Evolutionary conservation across 1,284 basidiomycete genomes (phyloP), one percentile per base, ranked within the genome.

Genomic region (Moesziomyces aphidis): DNA sequence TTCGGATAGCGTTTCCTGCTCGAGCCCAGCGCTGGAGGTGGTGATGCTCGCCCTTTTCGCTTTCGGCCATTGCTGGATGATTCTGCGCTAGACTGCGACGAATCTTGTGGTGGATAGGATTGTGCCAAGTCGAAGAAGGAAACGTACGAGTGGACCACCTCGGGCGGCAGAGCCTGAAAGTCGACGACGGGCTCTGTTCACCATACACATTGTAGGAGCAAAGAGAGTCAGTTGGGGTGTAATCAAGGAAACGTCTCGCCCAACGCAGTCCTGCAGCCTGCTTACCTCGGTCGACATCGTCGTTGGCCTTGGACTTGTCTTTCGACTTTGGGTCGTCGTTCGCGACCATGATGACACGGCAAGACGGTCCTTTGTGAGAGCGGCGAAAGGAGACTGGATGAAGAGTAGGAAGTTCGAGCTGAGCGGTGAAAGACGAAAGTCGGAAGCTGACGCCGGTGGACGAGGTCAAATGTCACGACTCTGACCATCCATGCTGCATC

Each of bases 101-200:
- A 52, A 43, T 77, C 71, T 34, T 59, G 66, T 4, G 78, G 78
- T 24, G 78, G 78, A 48, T 69, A 80, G 11, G 73, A 50, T 21
- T 56, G 62, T 9, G 78, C 77, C 7, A 80, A 67, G 43, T 80
- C 69, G 55, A 62, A 80, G 50, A 77, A 73, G 13, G 78, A 70
- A 43, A 80, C 55, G 59, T 80, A 80, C 0, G 76, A 70, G 46
- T 80, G 71, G 2, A 80, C 50, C 0, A 76, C 78, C 34, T 69
- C 67, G 48, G 77, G 47, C 8, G 78, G 60, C 4, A 80, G 57
- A 2, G 70, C 68, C 28, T 73, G 48, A 45, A 80, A 80, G 67
- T 80, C 78, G 51, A 80, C 62, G 5, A 76, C 65, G 4, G 67
- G 50, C n/a, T 77, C 75, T 68, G 54, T 54, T 11, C 0, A 13